Evolutionary conservation across 2,329 filamentous ascomycete genomes (phyloP), one percentile per base, ranked within the genome.

Genomic region (Chaetomiaceae sp.): DNA sequence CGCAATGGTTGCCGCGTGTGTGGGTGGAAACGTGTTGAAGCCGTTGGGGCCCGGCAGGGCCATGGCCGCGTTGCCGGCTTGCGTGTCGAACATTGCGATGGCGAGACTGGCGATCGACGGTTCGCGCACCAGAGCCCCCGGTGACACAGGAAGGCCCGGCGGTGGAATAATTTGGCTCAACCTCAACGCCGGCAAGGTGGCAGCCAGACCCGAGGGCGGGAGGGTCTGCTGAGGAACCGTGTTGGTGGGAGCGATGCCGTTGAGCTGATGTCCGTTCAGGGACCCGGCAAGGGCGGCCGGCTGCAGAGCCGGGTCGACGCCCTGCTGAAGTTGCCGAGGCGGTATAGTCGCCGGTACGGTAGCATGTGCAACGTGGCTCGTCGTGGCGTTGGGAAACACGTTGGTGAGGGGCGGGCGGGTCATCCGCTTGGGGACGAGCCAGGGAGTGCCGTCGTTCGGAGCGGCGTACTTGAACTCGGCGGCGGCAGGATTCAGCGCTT

Each of bases 401-500:
- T 59, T 60, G 3, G 56, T 53, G 14, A 64, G 53, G 1, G 60
- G 59, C 6, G 44, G 40, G 9, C 62, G 60, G 6, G 49, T 53
- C 8, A 61, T 17, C 51, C 53, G 59, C 49, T 56, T 62, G n/a
- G 60, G 60, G 6, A 55, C 46, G 2, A 58, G 15, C 9, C 42
- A 37, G 6, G 46, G 54, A 6, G 55, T 23, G 22, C 11, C 20
- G 3, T 48, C 40, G 4, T 23, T 40, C 8, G 27, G 37, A 6
- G 17, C 17, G 8, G 48, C 47, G 4, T 54, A 57, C 51, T 51
- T 62, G 49, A 65, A 65, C 50, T 65, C 60, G 19, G 59, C 57
- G 4, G 63, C 61, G 17, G 59, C 48, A 19, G 63, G 63, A 31
- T 65, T 64, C 38, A 65, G 45, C 34, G 53, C 54, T 46, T 60